These are phyloP conservation scores for Carnegiea gigantea DNA, from an alignment of 179 eudicot species.

Conservation along the genomic window DNA sequence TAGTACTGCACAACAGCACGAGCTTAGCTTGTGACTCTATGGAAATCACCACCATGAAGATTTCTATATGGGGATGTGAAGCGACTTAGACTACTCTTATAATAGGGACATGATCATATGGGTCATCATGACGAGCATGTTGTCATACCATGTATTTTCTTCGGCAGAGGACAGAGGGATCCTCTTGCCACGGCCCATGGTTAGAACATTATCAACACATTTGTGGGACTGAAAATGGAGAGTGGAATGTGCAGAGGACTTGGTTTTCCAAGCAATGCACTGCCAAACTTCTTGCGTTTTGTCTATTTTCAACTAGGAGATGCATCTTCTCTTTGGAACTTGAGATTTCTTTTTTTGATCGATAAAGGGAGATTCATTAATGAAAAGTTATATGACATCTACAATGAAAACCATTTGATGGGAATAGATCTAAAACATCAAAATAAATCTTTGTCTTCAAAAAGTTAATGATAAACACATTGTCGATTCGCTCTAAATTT, in stretches of 20 bases:
- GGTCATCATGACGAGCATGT: background rate
- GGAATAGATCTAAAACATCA: too few relatives aligned
- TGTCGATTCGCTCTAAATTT: too few relatives aligned
- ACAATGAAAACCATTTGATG: too few relatives aligned
- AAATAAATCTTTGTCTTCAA: too few relatives aligned
- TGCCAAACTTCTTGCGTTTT: background rate
- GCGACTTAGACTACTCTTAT: background rate
- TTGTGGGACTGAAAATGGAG: background rate
- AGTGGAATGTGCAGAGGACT: background rate
- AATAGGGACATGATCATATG: background rate
- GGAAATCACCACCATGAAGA: too few relatives aligned
- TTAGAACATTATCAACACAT: background rate
- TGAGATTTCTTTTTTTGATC: too few relatives aligned
- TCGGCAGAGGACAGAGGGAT: background rate
- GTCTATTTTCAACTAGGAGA: background rate
- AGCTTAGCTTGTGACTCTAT: too few relatives aligned
- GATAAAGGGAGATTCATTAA: too few relatives aligned
- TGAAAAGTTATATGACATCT: too few relatives aligned
- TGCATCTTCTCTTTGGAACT: background rate
- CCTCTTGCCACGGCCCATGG: background rate
- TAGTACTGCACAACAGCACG: background rate
- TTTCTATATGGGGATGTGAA: too few relatives aligned
- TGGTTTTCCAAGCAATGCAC: background rate
- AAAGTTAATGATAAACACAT: too few relatives aligned
- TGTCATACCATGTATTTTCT: background rate